Evolutionary conservation across 2,329 filamentous ascomycete species (phyloP).

Genomic region (Cercospora canescens): DNA sequence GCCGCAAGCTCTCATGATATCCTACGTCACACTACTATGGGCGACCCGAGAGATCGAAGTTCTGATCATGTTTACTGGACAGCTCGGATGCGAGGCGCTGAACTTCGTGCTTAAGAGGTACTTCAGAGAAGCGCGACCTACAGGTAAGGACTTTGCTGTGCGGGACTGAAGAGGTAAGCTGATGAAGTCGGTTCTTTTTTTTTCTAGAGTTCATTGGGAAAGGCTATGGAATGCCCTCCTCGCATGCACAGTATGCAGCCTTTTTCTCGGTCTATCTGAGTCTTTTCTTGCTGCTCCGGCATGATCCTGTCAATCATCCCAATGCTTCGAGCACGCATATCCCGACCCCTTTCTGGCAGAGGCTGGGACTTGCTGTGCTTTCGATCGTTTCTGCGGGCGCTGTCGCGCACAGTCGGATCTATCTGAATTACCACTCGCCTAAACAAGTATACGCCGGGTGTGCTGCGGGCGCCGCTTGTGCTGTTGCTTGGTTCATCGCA

Average conservation of each 20-base stretch:
- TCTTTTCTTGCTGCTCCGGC: slow-evolving; percentile 81
- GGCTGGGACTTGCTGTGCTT: slow-evolving; percentile 53
- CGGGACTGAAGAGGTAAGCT: background rate
- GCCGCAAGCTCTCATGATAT: slow-evolving; percentile 85
- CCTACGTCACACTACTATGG: slow-evolving; percentile 88
- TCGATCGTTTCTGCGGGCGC: slow-evolving; percentile 44
- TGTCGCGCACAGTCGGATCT: slow-evolving; percentile 79
- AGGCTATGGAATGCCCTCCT: slow-evolving; percentile 96
- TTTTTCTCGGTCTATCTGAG: slow-evolving; percentile 86
- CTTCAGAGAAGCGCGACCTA: slow-evolving; percentile 88
- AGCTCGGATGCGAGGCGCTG: slow-evolving; percentile 85
- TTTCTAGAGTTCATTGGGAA: slow-evolving; percentile 70
- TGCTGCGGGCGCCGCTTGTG: slow-evolving; percentile 68
- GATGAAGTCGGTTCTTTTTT: background rate
- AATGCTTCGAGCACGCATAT: slow-evolving; percentile 47
- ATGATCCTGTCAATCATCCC: slow-evolving; percentile 55
- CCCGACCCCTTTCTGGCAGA: slow-evolving; percentile 63
- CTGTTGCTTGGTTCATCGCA: slow-evolving; percentile 73
- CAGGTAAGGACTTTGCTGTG: slow-evolving; percentile 54
- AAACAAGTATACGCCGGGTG: slow-evolving; percentile 84
- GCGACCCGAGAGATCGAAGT: slow-evolving; percentile 89
- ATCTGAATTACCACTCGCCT: slow-evolving; percentile 88
- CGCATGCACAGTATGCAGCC: slow-evolving; percentile 90
- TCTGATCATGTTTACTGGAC: slow-evolving; percentile 83
- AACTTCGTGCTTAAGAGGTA: slow-evolving; percentile 88